Evolutionary conservation across 257 asterid species (phyloP).

Genomic region (Euphrasia confusa): DNA sequence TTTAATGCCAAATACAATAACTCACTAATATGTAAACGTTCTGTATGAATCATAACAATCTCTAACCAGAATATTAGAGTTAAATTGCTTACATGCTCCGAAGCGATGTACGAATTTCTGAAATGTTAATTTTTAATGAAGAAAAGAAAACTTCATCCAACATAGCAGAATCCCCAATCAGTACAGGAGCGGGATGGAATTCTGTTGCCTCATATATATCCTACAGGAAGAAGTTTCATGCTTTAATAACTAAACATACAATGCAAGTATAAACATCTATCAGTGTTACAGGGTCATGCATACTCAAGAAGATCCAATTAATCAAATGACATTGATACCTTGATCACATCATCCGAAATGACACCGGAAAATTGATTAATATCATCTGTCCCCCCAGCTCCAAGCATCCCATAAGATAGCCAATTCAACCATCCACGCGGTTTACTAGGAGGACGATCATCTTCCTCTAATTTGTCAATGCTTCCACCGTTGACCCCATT

Average conservation of each 20-base stretch:
- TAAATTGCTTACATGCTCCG: conserved; percentile 54
- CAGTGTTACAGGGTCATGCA: conserved; percentile 4
- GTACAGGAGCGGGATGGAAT: conserved; percentile 63
- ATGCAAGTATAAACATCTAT: conserved; percentile 10
- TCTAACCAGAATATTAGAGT: conserved; percentile 18
- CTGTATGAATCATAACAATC: conserved; percentile 9
- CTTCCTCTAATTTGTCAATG: conserved; percentile 50
- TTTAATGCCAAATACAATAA: conserved; percentile 15
- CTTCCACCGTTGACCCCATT: conserved; percentile 45
- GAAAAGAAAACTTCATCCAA: conserved; percentile 56
- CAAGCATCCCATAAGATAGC: conserved; percentile 97
- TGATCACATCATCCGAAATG: conserved; percentile 86
- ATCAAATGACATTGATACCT: conserved; percentile 39
- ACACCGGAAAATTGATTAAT: conserved; percentile 89
- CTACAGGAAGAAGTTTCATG: conserved; percentile 39
- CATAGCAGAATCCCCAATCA: conserved; percentile 48
- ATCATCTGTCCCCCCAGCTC: conserved; percentile 96
- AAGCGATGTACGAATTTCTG: conserved; percentile 47
- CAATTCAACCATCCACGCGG: conserved; percentile 98
- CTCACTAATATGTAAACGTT: conserved; percentile 7
- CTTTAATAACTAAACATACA: conserved; percentile 20
- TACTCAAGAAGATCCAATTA: conserved; percentile 18
- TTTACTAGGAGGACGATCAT: conserved; percentile 58
- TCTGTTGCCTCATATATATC: conserved; percentile 95
- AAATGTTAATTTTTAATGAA: conserved; percentile 60